Evolutionary conservation across 345 rosid species (phyloP), one percentile per base, ranked within the genome.

Genomic region (Corymbia maculata): DNA sequence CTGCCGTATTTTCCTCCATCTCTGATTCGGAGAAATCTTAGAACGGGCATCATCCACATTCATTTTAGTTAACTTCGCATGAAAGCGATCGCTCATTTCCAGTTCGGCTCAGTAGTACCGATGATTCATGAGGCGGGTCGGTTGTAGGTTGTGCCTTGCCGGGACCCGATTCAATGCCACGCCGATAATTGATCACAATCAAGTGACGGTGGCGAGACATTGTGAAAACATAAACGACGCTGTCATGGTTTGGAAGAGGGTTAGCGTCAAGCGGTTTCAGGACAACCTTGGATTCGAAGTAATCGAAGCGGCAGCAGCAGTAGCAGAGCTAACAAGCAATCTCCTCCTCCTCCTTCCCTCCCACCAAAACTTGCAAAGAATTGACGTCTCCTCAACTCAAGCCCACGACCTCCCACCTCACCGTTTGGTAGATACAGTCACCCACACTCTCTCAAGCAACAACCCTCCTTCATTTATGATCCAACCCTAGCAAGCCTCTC

Each of bases 381-480:
- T 59, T 94, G 61, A 93, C 96, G 93, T 94, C 93, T 93, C 92
- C 90, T 94, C 16, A 88, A 95, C 94, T 95, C 96, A 92, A 95
- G 90, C 93, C 90, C 87, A 93, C 93, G 95, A 95, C 95, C 86
- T 92, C 94, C 89, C 95, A 96, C 92, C 99, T 93, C 93, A 94
- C 98, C 91, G 96, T 95, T 96, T 93, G 98, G 97, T 97, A 61
- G 26, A 85, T 59, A 19, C 24, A n/a, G 50, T 55, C 82, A 28
- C 51, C 11, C 85, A 6, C 28, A 24, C 82, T 42, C 90, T 44
- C 86, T 88, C 66, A 86, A 87, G 88, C 88, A 88, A 80, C 49
- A 17, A 9, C 24, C 21, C 80, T 47, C 66, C 61, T 59, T 87
- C 87, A 51, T 52, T 42, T 75, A 75, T 75, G 84, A 42, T 44